A percentile compares a stretch with the other conserved stretches of the same genome.
Evolutionary conservation across 352 stramenopile genomes (phyloP).

Genomic region (Albugo candida): DNA sequence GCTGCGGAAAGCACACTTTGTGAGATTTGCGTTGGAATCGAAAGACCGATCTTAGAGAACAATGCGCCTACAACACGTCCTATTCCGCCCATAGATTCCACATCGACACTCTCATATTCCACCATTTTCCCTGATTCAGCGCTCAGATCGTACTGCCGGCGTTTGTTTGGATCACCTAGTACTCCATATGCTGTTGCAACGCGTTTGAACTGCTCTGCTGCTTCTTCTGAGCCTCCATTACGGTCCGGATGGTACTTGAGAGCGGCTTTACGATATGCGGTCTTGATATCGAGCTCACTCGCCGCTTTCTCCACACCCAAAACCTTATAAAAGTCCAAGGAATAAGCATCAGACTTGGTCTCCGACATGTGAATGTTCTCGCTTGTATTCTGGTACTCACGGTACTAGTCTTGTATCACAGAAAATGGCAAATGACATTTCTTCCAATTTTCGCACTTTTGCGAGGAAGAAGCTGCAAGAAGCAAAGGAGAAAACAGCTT

Average conservation of each 20-base stretch:
- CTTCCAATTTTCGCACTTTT: no score
- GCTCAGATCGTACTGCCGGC: slow-evolving; percentile 65
- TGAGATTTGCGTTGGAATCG: slow-evolving; percentile 76
- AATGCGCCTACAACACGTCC: slow-evolving; percentile 65
- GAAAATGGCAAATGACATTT: no score
- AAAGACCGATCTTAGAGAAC: slow-evolving; percentile 78
- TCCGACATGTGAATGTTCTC: no score
- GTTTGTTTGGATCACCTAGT: slow-evolving; percentile 75
- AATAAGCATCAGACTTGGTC: no score
- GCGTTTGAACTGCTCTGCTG: slow-evolving; percentile 69
- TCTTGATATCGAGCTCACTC: slow-evolving; percentile 81
- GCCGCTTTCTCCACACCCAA: slow-evolving; percentile 78
- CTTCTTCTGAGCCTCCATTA: slow-evolving; percentile 57
- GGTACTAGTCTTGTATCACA: no score
- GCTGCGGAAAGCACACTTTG: slow-evolving; percentile 63
- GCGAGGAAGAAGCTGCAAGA: no score
- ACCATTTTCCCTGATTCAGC: slow-evolving; percentile 48
- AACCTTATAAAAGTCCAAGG: slow-evolving; percentile 64
- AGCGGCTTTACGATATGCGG: slow-evolving; percentile 73
- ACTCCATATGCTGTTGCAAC: slow-evolving; percentile 72
- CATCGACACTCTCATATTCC: slow-evolving; percentile 67
- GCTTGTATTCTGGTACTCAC: no score
- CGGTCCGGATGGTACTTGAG: slow-evolving; percentile 82
- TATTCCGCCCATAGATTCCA: slow-evolving; percentile 70
- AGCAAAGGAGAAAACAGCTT: no score